Evolutionary conservation across 441 rosid genomes (phyloP).

Genomic region (Geranium incanum): DNA sequence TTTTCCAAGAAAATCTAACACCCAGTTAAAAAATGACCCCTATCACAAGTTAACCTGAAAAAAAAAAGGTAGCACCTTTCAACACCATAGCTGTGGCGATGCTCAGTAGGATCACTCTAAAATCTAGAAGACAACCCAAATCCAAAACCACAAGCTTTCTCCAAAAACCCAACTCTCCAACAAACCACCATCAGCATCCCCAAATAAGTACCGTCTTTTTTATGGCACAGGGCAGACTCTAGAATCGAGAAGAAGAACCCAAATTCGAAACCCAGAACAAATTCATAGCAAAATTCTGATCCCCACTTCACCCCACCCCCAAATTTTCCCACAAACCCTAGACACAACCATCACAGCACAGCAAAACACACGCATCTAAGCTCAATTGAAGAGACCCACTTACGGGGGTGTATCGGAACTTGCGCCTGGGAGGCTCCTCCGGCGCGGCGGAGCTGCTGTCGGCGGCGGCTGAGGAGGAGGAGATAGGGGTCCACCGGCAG

Average conservation of each 20-base stretch:
- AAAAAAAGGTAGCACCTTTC: not conserved
- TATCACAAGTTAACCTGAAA: not conserved
- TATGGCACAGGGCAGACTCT: not conserved
- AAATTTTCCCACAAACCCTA: constrained; percentile 12
- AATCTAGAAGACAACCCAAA: not conserved
- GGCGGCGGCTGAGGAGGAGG: constrained; percentile 29
- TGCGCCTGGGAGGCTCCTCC: constrained; percentile 65
- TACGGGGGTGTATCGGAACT: constrained; percentile 86
- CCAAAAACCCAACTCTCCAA: too few species aligned
- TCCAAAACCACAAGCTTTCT: not conserved
- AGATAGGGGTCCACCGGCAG: constrained; percentile 58
- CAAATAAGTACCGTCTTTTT: too few species aligned
- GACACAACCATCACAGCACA: not conserved
- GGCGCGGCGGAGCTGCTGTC: constrained; percentile 25
- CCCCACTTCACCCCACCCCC: not conserved
- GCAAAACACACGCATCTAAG: not conserved
- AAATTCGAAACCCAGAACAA: constrained; percentile 8
- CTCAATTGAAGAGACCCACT: constrained; percentile 16
- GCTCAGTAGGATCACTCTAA: not conserved
- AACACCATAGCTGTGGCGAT: not conserved
- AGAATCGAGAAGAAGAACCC: not conserved
- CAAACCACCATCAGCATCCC: too few species aligned
- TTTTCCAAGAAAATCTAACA: not conserved
- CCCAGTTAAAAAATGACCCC: not conserved
- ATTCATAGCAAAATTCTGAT: not conserved